These are phyloP conservation scores for Chaetomium globosum DNA, from an alignment of 2,329 filamentous ascomycete species.

Conservation along the genomic window DNA sequence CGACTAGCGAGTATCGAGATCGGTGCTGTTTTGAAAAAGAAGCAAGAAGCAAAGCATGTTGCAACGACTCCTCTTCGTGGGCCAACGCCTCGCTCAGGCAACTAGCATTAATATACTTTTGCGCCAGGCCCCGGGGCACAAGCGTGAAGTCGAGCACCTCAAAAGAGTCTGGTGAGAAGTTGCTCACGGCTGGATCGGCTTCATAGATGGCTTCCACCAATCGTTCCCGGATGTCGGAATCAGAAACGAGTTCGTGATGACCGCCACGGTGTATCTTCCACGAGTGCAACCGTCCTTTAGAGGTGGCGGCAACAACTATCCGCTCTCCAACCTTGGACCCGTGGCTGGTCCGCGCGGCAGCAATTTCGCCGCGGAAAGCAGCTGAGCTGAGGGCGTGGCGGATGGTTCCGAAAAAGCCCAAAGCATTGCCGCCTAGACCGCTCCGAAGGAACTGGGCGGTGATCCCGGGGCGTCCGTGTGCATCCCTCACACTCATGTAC, in stretches of 20 bases:
- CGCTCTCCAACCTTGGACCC: slow-evolving; percentile 77
- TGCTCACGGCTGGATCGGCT: slow-evolving; percentile 52
- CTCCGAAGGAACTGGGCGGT: slow-evolving; percentile 74
- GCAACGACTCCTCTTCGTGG: slow-evolving; percentile 55
- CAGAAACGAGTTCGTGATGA: slow-evolving; percentile 72
- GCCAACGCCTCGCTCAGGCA: slow-evolving; percentile 55
- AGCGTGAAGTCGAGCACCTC: slow-evolving; percentile 81
- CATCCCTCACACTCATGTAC: slow-evolving; percentile 82
- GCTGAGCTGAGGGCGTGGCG: slow-evolving; percentile 73
- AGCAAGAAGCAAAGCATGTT: slow-evolving; percentile 65
- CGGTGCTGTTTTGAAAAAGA: slow-evolving; percentile 55
- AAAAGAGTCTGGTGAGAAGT: slow-evolving; percentile 61
- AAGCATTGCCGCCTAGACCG: slow-evolving; percentile 56
- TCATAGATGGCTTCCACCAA: slow-evolving; percentile 65
- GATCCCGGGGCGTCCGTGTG: slow-evolving; percentile 81
- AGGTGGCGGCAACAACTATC: slow-evolving; percentile 77
- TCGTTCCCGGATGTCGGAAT: slow-evolving; percentile 68
- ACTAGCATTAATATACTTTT: slow-evolving; percentile 54
- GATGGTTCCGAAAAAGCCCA: slow-evolving; percentile 79
- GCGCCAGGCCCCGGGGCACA: slow-evolving; percentile 56
- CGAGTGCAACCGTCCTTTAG: slow-evolving; percentile 74
- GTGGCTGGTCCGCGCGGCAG: slow-evolving; percentile 74
- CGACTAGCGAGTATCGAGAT: slow-evolving; percentile 73
- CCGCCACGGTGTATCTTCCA: slow-evolving; percentile 92
- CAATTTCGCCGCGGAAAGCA: slow-evolving; percentile 73